These are phyloP conservation scores for Hypsizygus ulmarius DNA, from an alignment of 1,284 basidiomycete species.

Conservation along the genomic window DNA sequence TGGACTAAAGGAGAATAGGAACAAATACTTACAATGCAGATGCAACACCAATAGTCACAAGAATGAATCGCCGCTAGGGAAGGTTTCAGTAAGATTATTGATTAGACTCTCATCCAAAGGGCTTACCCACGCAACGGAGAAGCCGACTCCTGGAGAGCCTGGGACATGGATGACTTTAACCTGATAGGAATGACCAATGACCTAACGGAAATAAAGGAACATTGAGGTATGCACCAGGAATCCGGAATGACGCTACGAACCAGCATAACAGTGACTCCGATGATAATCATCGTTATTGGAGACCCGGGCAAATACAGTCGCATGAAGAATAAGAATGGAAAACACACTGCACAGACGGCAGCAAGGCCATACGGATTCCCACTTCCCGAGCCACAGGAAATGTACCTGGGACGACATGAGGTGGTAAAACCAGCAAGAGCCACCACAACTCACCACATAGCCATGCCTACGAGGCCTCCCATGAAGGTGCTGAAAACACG, in stretches of 20 bases:
- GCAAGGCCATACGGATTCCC: conserved; percentile 79
- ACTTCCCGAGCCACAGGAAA: conserved; percentile 59
- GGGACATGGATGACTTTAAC: conserved; percentile 46
- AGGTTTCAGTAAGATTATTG: background rate
- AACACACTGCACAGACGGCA: conserved; percentile 65
- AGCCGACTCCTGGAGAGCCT: conserved; percentile 55
- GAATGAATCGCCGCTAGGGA: conserved; percentile 57
- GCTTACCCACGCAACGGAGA: conserved; percentile 63
- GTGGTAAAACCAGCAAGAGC: too few species aligned
- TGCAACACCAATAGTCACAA: conserved; percentile 59
- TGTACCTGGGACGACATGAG: too few species aligned
- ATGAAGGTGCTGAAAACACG: conserved; percentile 68
- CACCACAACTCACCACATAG: conserved; percentile 59
- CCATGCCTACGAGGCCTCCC: conserved; percentile 67
- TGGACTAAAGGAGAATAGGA: background rate
- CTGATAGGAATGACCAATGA: conserved; percentile 74
- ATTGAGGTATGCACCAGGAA: background rate
- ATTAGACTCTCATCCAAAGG: background rate
- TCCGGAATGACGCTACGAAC: conserved; percentile 35
- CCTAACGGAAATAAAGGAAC: conserved; percentile 33
- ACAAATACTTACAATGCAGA: conserved; percentile 55
- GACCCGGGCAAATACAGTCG: conserved; percentile 75
- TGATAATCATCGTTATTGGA: conserved; percentile 71
- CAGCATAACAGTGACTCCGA: conserved; percentile 68
- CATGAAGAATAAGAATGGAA: conserved; percentile 67